These are phyloP conservation scores for Fusarium sp. DNA, from an alignment of 2,329 filamentous ascomycete genomes.

Conservation along the genomic window DNA sequence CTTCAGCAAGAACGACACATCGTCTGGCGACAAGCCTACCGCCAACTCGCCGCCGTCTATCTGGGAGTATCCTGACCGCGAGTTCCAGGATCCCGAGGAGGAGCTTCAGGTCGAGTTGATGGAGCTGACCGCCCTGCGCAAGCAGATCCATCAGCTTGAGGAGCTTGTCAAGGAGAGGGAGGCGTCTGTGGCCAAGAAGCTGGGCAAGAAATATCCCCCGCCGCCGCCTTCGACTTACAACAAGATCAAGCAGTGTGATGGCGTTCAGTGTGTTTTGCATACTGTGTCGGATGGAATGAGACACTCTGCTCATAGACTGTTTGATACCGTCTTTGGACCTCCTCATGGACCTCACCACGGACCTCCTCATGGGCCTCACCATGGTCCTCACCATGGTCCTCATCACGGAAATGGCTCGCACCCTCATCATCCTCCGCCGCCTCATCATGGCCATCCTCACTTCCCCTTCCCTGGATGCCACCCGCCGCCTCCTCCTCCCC, in stretches of 20 bases:
- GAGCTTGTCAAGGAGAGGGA: constrained; percentile 57
- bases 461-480: constrained; percentile 44
- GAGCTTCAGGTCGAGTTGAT: constrained; percentile 56
- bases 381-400: constrained; percentile 27
- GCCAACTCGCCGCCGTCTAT: constrained; percentile 10
- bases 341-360: constrained; percentile 11
- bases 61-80: constrained; percentile 21
- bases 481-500: constrained; percentile 17
- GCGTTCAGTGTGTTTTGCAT: constrained; percentile 54
- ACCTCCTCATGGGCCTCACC: constrained; percentile 21
- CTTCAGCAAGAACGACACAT: constrained; percentile 36
- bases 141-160: constrained; percentile 56
- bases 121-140: constrained; percentile 57
- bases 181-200: constrained; percentile 51
- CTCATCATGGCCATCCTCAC: constrained; percentile 29
- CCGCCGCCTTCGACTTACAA: constrained; percentile 39
- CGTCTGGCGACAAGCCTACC: constrained; percentile 8
- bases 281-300: constrained; percentile 54
- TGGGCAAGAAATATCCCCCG: constrained; percentile 44
- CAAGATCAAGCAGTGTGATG: constrained; percentile 34
- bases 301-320: constrained; percentile 43
- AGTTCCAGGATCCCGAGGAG: constrained; percentile 47
- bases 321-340: constrained; percentile 33
- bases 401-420: constrained; percentile 38
- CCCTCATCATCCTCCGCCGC: constrained; percentile 36